These are phyloP conservation scores for Wallacemonas sp. DNA, from an alignment of 208 protist species.

Conservation along the genomic window DNA sequence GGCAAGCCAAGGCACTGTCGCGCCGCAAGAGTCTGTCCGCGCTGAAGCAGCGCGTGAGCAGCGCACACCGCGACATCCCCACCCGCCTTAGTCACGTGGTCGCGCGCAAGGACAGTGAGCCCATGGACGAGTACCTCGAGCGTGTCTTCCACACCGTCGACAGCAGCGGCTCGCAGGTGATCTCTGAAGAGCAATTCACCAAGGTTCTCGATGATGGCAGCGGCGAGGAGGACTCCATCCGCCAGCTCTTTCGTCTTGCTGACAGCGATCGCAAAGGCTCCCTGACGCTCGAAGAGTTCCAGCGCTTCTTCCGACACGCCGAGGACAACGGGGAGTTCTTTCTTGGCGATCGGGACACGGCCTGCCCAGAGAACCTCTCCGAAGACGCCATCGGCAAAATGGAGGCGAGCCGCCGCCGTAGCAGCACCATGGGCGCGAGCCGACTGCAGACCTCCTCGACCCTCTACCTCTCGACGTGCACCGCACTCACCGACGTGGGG, in stretches of 20 bases:
- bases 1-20: background rate
- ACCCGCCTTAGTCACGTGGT: conserved; percentile 2
- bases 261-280: conserved; percentile 29
- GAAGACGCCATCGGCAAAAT: background rate
- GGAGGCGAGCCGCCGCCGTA: background rate
- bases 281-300: conserved; percentile 41
- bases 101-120: conserved; percentile 7
- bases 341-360: conserved; percentile 26
- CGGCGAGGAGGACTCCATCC: background rate
- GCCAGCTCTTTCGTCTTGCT: conserved; percentile 22
- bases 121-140: conserved; percentile 23
- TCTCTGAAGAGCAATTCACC: conserved; percentile 20
- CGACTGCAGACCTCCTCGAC: conserved; percentile 12
- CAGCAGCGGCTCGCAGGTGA: conserved; percentile 12
- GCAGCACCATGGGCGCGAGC: conserved; percentile 1
- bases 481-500: background rate
- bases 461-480: conserved; percentile 12
- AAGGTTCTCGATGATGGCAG: background rate
- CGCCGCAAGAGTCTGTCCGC: conserved; percentile 21
- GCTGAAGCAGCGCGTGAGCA: conserved; percentile 31
- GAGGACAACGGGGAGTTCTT: conserved; percentile 27
- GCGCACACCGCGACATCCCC: conserved; percentile 36
- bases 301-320: conserved; percentile 30
- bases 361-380: background rate
- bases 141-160: conserved; percentile 29